Percentiles rank a stretch among this genome's conserved stretches.
phyloP scores from a whole-genome alignment of 2,329 filamentous ascomycete species.

The Trichoderma atroviride region DNA sequence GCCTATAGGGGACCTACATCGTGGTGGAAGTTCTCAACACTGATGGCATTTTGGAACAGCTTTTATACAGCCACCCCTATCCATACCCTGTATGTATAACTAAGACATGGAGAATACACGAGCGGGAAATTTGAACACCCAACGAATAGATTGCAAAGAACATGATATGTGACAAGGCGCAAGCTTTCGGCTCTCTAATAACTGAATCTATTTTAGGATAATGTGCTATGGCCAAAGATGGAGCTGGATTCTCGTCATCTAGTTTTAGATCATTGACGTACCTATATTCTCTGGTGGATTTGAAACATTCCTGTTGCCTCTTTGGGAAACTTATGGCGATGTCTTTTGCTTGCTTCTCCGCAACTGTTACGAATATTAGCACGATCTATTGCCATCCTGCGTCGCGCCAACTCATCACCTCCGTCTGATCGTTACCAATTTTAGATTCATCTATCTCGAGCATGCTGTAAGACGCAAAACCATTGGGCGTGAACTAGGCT shows the following conservation, averaged over 20 bases:
- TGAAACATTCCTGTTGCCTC: background rate
- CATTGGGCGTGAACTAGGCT: background rate
- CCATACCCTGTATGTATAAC: background rate
- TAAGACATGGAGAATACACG: background rate
- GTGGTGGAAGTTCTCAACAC: constrained; percentile 46
- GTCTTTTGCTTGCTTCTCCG: background rate
- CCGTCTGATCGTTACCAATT: background rate
- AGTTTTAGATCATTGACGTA: background rate
- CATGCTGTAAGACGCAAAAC: no score
- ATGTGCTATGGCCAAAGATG: background rate
- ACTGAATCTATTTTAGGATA: background rate
- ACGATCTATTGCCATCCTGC: background rate
- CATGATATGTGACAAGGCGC: background rate
- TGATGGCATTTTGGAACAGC: background rate
- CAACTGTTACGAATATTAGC: background rate
- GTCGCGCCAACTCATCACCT: background rate
- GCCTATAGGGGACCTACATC: constrained; percentile 82
- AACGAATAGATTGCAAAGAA: background rate
- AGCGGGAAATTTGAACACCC: background rate
- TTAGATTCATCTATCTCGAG: background rate
- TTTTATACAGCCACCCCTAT: background rate
- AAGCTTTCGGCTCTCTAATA: background rate
- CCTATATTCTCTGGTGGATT: background rate
- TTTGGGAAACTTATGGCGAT: background rate
- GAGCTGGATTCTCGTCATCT: background rate